Base-by-base conservation (phyloP, 106 monocot genomes). In the Dendrobium chrysotoxum region DNA sequence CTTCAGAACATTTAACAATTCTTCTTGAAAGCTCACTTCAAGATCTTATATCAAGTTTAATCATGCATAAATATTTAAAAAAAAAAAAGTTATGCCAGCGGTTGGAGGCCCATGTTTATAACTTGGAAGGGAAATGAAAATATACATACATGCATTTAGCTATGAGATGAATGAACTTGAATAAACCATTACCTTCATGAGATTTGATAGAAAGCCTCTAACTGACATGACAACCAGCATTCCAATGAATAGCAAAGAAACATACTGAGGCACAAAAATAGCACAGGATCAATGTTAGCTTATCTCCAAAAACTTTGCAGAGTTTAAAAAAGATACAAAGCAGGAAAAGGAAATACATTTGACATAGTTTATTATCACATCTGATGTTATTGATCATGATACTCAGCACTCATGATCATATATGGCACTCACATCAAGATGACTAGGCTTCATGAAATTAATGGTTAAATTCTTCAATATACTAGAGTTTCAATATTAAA, bases 211-310 rank as follows among this genome's bases (percentile, higher is more conserved):
- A 85, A 98, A 95, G 77, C 97, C 97, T 77, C 97, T 81, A 75
- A 98, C 88, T 67, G 97, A 98, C 44, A 98, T 89, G 25, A 94
- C 97, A 54, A 94, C 91, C 89, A 98, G 61, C 97, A 98, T 98
- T 26, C 97, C 97, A 54, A 98, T 98, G 88, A 98, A 98, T 53
- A 98, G 50, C 83, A 98, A 79, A 79, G 97, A 98, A 76, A 98
- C 81, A 80, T 98, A 95, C 94, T 95, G 94, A 30, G 57, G 26
- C 77, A 71, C 35, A 38, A 18, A 71, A 35, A 71, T 31, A 13
- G 71, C 17, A 65, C 26, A 65, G 7, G 25, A 26, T 65, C n/a
- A 65, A 65, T 65, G 25, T 4, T 13, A 64, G 64, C 64, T 8
- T 23, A 64, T 64, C 25, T 64, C 7, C 9, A 25, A 23, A 64